phyloP scores from a whole-genome alignment of 208 protist genomes.

The Leishmania tropica region DNA sequence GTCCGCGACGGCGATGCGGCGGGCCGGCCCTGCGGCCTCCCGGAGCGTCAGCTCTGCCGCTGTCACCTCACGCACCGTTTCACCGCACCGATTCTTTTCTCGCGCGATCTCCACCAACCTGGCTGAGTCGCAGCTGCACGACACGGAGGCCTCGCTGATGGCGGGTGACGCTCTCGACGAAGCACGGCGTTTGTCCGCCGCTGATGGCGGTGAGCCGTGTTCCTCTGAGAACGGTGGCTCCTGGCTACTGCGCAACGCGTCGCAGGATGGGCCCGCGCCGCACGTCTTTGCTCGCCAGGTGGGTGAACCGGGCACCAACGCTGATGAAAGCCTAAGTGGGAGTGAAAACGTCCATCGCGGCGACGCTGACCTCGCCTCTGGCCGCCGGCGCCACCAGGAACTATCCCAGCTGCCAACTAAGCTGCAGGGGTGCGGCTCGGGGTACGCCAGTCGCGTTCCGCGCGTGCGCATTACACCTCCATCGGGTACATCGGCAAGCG shows the following conservation, averaged over 20 bases:
- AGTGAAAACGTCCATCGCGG: not conserved
- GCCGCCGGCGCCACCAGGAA: not conserved
- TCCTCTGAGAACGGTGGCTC: constrained; percentile 14
- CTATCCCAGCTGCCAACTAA: not conserved
- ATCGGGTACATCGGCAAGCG: not conserved
- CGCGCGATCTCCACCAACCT: constrained; percentile 19
- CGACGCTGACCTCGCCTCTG: not conserved
- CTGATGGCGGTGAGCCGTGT: not conserved
- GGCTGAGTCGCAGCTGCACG: constrained; percentile 9
- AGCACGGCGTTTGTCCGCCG: not conserved
- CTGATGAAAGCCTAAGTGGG: not conserved
- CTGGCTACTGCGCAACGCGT: constrained; percentile 16
- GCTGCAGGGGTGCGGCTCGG: constrained; percentile 12
- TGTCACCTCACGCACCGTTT: not conserved
- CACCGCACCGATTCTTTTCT: not conserved
- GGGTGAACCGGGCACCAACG: not conserved
- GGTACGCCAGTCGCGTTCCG: constrained; percentile 1
- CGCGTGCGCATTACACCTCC: not conserved
- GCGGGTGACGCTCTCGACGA: not conserved
- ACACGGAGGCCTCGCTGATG: constrained; percentile 15
- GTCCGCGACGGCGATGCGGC: constrained; percentile 16
- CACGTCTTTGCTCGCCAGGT: not conserved
- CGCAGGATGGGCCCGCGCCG: not conserved
- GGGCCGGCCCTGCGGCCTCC: not conserved
- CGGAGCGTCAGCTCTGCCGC: not conserved